phyloP scores from a whole-genome alignment of 179 eudicot genomes.

The Actinidia arguta region DNA sequence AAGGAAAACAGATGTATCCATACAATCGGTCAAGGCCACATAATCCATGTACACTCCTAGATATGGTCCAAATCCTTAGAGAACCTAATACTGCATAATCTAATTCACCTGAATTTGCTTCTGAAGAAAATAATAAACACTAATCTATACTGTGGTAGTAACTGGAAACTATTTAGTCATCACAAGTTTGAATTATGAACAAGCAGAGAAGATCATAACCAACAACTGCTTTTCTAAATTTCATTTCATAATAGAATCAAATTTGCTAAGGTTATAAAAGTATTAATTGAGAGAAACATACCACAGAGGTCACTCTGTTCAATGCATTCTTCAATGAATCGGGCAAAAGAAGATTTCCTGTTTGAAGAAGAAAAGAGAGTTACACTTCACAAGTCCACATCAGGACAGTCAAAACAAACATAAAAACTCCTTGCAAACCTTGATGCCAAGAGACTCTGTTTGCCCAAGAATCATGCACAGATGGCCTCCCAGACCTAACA shows the following conservation, averaged over 20 bases:
- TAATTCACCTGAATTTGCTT: no score
- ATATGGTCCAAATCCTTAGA: neutral
- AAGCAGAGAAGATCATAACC: constrained; percentile 7
- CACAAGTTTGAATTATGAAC: constrained; percentile 2
- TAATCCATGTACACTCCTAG: neutral
- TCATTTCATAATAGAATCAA: neutral
- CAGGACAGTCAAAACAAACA: neutral
- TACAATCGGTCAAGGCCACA: neutral
- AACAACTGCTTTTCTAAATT: constrained; percentile 10
- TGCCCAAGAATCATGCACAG: constrained; percentile 60
- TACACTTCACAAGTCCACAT: neutral
- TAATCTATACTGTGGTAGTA: neutral
- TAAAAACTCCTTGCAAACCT: constrained; percentile 40
- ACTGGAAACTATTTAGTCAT: neutral
- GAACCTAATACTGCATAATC: no score
- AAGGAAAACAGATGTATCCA: neutral
- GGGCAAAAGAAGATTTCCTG: constrained; percentile 65
- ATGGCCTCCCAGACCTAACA: constrained; percentile 63
- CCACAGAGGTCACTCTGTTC: constrained; percentile 75
- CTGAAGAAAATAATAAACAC: no score
- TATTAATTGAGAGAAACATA: constrained; percentile 33
- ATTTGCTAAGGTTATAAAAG: neutral
- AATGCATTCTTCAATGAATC: constrained; percentile 66
- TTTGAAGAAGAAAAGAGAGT: constrained; percentile 19
- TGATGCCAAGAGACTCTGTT: constrained; percentile 56